A percentile compares a stretch with the other conserved stretches of the same genome.
These are phyloP conservation scores for Cyberlindnera americana DNA, from an alignment of 805 yeast species.

Conservation along the genomic window DNA sequence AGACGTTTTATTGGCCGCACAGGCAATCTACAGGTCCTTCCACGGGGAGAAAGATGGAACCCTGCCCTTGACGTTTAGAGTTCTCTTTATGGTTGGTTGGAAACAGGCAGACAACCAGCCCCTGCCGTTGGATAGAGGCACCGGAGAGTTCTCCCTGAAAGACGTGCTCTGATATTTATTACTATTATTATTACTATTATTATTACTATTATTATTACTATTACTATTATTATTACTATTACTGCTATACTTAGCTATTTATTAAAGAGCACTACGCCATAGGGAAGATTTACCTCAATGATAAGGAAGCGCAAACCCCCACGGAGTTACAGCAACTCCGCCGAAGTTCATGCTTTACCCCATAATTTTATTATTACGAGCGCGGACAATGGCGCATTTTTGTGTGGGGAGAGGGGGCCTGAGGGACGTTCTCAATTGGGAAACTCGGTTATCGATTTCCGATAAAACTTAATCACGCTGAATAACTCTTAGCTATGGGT, in stretches of 20 bases:
- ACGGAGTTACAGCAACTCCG: no score
- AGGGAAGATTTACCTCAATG: no score
- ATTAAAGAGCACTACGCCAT: no score
- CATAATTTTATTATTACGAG: no score
- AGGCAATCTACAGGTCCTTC: conserved; percentile 65
- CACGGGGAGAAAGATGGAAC: conserved; percentile 60
- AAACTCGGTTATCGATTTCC: background rate
- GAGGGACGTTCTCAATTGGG: conserved; percentile 2
- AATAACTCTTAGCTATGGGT: no score
- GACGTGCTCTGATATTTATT: conserved; percentile 42
- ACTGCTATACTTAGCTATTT: no score
- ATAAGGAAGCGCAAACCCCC: no score
- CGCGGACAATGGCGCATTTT: no score
- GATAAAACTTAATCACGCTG: background rate
- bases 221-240: no score
- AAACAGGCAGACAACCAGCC: conserved; percentile 69
- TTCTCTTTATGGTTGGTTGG: conserved; percentile 88
- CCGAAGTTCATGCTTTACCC: no score
- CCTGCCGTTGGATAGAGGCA: conserved; percentile 67
- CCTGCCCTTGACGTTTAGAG: conserved; percentile 77
- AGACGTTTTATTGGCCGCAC: conserved; percentile 71
- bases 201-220: no score
- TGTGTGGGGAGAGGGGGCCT: background rate
- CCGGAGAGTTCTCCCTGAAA: conserved; percentile 64
- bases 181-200: background rate